Base-by-base conservation (phyloP, 1,139 yeast species). In the Kurtzmaniella quercitrusa region DNA sequence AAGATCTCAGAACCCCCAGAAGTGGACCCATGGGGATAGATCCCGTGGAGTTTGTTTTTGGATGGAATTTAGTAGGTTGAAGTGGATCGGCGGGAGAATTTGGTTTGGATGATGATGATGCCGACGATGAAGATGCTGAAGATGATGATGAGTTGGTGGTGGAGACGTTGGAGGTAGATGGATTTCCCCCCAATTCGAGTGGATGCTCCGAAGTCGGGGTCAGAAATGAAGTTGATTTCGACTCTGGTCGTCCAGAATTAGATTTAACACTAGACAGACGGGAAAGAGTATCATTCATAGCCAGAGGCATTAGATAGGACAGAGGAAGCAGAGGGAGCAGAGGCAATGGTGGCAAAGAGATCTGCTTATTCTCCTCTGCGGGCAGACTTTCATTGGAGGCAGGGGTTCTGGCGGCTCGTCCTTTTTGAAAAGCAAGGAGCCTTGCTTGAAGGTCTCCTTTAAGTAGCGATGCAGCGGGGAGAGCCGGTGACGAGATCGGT, bases 371-470 rank as follows among this genome's bases (percentile, higher is more conserved):
- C 41, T 40, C 41, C 46, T 19, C 38, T 21, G 47, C 36, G 36
- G 53, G 34, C 40, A 43, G 38, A 8, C 19, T 21, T 11, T 36
- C 38, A 36, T 21, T 36, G 38, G 29, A 12, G 3, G 38, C 42
- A 40, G 52, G 25, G n/a, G 25, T 31, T 21, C 33, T 40, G 45
- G 50, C 40, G 43, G 52, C 33, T 50, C 89, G 68, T 56, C 78
- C 79, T 50, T 82, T 85, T 57, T 85, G 93, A 52, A 85, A 83
- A 0, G 91, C 91, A 62, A 83, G 65, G 41, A 86, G 70, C 50
- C 89, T 69, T 1, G 93, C 94, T 61, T 85, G 93, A 44, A 85
- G 74, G 50, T 82, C 88, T 12, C 87, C 81, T 57, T 76, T 83
- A 17, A 72, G 50, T 42, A 64, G 72, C 9, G 66, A 55, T 27